Conservation (phyloP, 2,329 filamentous ascomycete species). For the Scopulariopsis brevicaulis region DNA sequence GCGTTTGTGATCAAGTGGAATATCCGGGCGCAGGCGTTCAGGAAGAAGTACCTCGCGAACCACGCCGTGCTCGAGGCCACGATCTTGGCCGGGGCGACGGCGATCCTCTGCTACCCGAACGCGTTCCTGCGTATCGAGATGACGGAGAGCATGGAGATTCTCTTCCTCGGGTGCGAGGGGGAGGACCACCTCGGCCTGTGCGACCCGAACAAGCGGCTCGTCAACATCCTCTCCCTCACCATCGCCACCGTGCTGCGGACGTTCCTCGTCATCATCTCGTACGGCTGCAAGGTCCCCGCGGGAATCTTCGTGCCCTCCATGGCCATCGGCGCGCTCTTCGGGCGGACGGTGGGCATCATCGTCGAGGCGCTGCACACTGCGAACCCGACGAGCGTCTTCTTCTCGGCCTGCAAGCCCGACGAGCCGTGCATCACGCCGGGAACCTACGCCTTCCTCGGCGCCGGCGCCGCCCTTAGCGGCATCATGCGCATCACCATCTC, state of each 20-base stretch:
- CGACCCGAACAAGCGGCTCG: slow-evolving; percentile 62
- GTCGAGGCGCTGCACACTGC: slow-evolving; percentile 82
- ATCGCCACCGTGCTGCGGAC: slow-evolving; percentile 72
- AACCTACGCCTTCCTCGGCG: slow-evolving; percentile 91
- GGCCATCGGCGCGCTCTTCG: slow-evolving; percentile 92
- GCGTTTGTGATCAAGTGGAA: slow-evolving; percentile 99
- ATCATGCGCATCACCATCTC: slow-evolving; percentile 98
- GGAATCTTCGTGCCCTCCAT: slow-evolving; percentile 98
- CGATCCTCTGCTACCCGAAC: slow-evolving; percentile 92
- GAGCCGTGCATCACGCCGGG: slow-evolving; percentile 94
- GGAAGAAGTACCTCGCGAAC: slow-evolving; percentile 79
- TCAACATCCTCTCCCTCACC: slow-evolving; percentile 67
- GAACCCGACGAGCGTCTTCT: slow-evolving; percentile 73
- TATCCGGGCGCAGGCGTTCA: slow-evolving; percentile 76
- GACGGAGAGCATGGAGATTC: slow-evolving; percentile 98
- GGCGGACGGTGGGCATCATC: slow-evolving; percentile 84
- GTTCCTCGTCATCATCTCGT: slow-evolving; percentile 86
- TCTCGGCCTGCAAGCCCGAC: slow-evolving; percentile 79
- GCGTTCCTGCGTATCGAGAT: slow-evolving; percentile 94
- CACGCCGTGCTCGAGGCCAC: slow-evolving; percentile 84
- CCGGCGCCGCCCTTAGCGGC: slow-evolving; percentile 80
- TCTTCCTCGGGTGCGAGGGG: slow-evolving; percentile 89
- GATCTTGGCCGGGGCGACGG: slow-evolving; percentile 70
- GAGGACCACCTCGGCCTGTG: slow-evolving; percentile 88
- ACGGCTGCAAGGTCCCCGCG: slow-evolving; percentile 94